A percentile compares a stretch with the other conserved stretches of the same genome.
These are phyloP conservation scores for Blastomyces silverae DNA, from an alignment of 2,329 filamentous ascomycete species.

Conservation along the genomic window DNA sequence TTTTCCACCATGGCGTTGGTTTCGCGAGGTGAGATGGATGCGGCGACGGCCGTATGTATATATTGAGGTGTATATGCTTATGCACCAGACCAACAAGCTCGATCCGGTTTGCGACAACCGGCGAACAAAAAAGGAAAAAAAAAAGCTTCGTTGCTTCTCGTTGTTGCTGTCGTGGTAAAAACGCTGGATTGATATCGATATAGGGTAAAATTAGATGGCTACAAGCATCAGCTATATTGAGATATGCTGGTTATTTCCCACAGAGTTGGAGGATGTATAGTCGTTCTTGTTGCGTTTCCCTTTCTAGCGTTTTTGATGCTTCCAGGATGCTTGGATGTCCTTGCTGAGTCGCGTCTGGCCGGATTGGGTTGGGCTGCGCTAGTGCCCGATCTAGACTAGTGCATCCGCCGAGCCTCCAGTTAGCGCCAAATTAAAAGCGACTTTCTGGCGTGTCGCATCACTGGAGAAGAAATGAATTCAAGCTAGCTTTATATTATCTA, in stretches of 20 bases:
- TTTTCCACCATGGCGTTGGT: neutral
- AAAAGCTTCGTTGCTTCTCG: neutral
- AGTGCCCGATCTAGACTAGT: neutral
- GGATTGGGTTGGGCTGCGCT: neutral
- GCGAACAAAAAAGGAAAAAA: neutral
- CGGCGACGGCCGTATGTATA: neutral
- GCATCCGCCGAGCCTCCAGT: neutral
- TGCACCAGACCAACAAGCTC: neutral
- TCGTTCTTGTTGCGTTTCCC: neutral
- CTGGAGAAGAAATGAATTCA: too few relatives aligned
- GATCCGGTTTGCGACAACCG: neutral
- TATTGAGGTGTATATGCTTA: neutral
- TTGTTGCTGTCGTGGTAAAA: neutral
- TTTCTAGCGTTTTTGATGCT: neutral
- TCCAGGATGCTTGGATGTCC: neutral
- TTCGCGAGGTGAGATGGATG: neutral
- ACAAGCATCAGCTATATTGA: neutral
- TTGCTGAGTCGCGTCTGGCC: neutral
- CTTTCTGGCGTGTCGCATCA: too few relatives aligned
- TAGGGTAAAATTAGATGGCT: neutral
- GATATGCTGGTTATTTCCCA: neutral
- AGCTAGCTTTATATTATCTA: neutral
- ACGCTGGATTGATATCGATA: neutral
- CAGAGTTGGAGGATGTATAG: neutral
- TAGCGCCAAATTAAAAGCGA: neutral